A percentile compares a stretch with the other conserved stretches of the same genome.
Conservation (phyloP, 345 rosid species). For the Barbarea vulgaris region DNA sequence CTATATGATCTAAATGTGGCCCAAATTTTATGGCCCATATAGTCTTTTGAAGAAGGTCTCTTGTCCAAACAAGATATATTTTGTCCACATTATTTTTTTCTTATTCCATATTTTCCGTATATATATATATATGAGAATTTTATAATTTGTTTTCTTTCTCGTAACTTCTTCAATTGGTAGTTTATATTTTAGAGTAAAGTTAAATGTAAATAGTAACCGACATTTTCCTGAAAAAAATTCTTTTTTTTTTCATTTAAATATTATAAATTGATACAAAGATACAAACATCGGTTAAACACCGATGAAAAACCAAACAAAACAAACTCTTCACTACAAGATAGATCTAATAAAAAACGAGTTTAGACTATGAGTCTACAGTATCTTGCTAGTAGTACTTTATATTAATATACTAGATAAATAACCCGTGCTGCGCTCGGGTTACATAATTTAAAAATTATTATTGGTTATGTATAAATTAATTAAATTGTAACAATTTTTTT, state of each 20-base stretch:
- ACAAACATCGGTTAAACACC: too few species aligned
- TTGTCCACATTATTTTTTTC: not conserved
- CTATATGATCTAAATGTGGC: not conserved
- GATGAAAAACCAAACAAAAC: too few species aligned
- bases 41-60: not conserved
- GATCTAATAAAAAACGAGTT: too few species aligned
- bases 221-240: too few species aligned
- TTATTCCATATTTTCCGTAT: not conserved
- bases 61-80: not conserved
- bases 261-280: too few species aligned
- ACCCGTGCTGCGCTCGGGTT: too few species aligned
- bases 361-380: not conserved
- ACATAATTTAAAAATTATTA: too few species aligned
- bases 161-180: not conserved
- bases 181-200: not conserved
- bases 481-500: too few species aligned
- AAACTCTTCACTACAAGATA: too few species aligned
- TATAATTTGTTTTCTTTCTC: not conserved
- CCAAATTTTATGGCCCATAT: not conserved
- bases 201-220: not conserved
- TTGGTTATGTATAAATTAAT: too few species aligned
- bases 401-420: too few species aligned
- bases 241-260: too few species aligned
- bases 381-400: not conserved
- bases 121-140: not conserved